These are phyloP conservation scores for Noccaea caerulescens DNA, from an alignment of 345 rosid genomes.

Conservation along the genomic window DNA sequence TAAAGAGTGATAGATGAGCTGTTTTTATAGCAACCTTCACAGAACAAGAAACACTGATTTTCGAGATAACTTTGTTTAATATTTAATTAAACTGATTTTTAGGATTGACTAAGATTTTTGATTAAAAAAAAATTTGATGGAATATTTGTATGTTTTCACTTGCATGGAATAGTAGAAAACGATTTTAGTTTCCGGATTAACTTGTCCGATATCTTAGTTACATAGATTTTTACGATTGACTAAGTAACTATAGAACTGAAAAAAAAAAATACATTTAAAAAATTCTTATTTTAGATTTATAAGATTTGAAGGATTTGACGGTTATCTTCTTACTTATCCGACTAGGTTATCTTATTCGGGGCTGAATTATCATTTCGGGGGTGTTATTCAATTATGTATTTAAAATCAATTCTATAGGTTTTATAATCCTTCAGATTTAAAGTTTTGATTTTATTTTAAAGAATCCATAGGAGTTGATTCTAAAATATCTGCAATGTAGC, in stretches of 20 bases:
- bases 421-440: too few species aligned
- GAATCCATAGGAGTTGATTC: too few species aligned
- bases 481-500: too few species aligned
- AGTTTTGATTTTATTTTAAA: too few species aligned
- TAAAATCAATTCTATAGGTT: too few species aligned
- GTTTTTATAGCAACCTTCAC: constrained; percentile 24
- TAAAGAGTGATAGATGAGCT: not conserved
- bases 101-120: constrained; percentile 22
- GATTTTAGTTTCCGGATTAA: not conserved
- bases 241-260: not conserved
- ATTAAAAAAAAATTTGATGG: not conserved
- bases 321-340: not conserved
- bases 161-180: not conserved
- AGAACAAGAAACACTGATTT: not conserved
- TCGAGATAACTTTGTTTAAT: not conserved
- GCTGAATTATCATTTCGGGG: constrained; percentile 7
- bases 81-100: not conserved
- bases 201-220: not conserved
- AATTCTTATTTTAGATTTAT: constrained; percentile 5
- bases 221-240: not conserved
- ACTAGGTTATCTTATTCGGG: not conserved
- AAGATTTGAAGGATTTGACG: not conserved
- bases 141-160: too few species aligned
- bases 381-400: too few species aligned
- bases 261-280: not conserved